Evolutionary conservation across 371 early-diverging fungal species (phyloP), one percentile per base, ranked within the genome.

Genomic region (Mucor lusitanicus): DNA sequence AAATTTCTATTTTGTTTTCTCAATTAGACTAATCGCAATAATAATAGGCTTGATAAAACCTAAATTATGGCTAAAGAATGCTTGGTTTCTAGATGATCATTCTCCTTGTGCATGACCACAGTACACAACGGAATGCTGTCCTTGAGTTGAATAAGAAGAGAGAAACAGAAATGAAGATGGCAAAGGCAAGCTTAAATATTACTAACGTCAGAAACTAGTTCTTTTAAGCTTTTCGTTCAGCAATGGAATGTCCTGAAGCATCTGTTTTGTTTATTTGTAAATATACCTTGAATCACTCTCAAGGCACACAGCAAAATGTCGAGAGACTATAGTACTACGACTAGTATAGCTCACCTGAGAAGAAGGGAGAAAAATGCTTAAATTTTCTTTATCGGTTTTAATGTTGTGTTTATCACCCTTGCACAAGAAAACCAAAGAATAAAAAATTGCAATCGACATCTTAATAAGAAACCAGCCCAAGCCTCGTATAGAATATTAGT

Each of bases 91-190:
- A 44, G 17, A 19, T 25, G 50, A 25, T 50, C 50, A 50, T 50
- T 50, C 50, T 50, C 50, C 50, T 50, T 50, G 50, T 50, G 50
- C 50, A 50, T 50, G 23, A 23, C 6, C 25, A 50, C n/a, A n/a
- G n/a, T 50, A 50, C 11, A 50, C 23, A 50, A 50, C 50, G 50
- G 50, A 50, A 50, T 50, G n/a, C n/a, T n/a, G 50, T 50, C 50
- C 37, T 37, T 7, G 30, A 30, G 30, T 30, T n/a, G n/a, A n/a
- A 30, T 30, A 30, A 30, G 30, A 30, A 1, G 37, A 37, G 13
- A 37, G 37, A 37, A 37, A 37, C 37, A 37, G 37, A 37, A 13
- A 37, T 37, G 4, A 25, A 25, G 23, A 50, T 50, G 50, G 23
- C 19, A 37, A 5, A 2, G 37, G 37, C 44, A 44, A 44, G 44